Percentiles rank a stretch among this genome's conserved stretches.
Evolutionary conservation across 352 stramenopile genomes (phyloP).

Genomic region (Globisporangium echinulatum): DNA sequence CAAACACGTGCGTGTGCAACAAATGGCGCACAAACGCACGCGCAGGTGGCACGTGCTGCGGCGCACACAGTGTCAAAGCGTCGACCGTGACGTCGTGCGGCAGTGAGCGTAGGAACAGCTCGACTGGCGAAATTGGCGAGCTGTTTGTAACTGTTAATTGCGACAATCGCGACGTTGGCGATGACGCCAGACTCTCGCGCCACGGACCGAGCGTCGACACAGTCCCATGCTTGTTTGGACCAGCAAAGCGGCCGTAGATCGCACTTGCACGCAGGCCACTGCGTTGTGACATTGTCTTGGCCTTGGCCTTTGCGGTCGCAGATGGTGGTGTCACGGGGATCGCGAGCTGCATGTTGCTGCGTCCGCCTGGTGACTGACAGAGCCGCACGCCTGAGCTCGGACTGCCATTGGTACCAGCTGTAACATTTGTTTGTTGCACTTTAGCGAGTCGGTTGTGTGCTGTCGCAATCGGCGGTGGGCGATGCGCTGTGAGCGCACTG

Average conservation of each 20-base stretch:
- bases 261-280: slow-evolving; percentile 9
- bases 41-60: slow-evolving; percentile 18
- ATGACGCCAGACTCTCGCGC: slow-evolving; percentile 3
- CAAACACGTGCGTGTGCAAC: slow-evolving; percentile 52
- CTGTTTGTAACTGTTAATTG: neutral
- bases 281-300: neutral
- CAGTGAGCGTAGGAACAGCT: slow-evolving; percentile 25
- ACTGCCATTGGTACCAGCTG: neutral
- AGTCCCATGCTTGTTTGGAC: neutral
- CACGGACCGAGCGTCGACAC: slow-evolving; percentile 12
- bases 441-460: neutral
- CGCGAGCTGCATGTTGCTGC: slow-evolving; percentile 32
- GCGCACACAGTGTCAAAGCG: slow-evolving; percentile 32
- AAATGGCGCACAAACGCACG: slow-evolving; percentile 29
- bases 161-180: neutral
- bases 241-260: slow-evolving; percentile 6
- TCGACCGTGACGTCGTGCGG: slow-evolving; percentile 41
- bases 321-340: slow-evolving; percentile 26
- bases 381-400: slow-evolving; percentile 13
- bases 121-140: slow-evolving; percentile 19
- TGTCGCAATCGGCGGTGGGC: slow-evolving; percentile 19
- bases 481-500: slow-evolving; percentile 1
- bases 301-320: slow-evolving; percentile 4
- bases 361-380: slow-evolving; percentile 28
- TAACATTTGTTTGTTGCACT: neutral